Percentiles rank a stretch among this genome's conserved stretches.
These are phyloP conservation scores for Samsoniella hepiali DNA, from an alignment of 2,329 filamentous ascomycete species.

Conservation along the genomic window DNA sequence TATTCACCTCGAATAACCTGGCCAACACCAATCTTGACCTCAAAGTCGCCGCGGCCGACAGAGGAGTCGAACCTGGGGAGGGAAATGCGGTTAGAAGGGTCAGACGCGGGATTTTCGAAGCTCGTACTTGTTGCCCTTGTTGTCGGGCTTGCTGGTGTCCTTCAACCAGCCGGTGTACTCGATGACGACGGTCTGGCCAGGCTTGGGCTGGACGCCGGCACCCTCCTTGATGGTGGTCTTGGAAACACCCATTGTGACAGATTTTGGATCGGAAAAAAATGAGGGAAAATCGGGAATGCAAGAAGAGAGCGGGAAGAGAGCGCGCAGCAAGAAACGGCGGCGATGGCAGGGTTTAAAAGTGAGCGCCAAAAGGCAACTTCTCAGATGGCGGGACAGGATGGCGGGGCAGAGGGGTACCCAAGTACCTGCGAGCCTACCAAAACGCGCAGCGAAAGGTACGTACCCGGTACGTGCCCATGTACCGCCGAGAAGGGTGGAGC, in stretches of 20 bases:
- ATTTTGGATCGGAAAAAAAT: conserved; percentile 6
- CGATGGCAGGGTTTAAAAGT: conserved; percentile 20
- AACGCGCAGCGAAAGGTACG: conserved; percentile 1
- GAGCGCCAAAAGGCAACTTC: conserved; percentile 8
- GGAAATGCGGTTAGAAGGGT: not conserved
- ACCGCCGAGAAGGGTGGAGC: conserved; percentile 19
- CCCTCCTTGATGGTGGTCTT: conserved; percentile 65
- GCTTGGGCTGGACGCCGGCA: conserved; percentile 56
- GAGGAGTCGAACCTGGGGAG: conserved; percentile 83
- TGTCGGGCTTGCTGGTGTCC: conserved; percentile 56
- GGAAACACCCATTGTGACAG: conserved; percentile 64
- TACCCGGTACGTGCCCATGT: not conserved
- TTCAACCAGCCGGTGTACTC: conserved; percentile 89
- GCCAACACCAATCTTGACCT: conserved; percentile 74
- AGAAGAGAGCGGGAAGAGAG: conserved; percentile 10
- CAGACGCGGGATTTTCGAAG: conserved; percentile 14
- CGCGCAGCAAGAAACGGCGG: conserved; percentile 11
- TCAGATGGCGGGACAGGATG: conserved; percentile 18
- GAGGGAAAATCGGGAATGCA: not conserved
- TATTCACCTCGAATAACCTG: conserved; percentile 78
- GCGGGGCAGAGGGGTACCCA: conserved; percentile 16
- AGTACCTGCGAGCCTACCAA: conserved; percentile 6
- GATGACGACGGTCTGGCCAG: conserved; percentile 75
- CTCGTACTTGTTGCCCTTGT: conserved; percentile 70
- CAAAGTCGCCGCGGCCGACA: conserved; percentile 71